phyloP scores from a whole-genome alignment of 768 basidiomycete species.

The Lactarius hengduanensis region DNA sequence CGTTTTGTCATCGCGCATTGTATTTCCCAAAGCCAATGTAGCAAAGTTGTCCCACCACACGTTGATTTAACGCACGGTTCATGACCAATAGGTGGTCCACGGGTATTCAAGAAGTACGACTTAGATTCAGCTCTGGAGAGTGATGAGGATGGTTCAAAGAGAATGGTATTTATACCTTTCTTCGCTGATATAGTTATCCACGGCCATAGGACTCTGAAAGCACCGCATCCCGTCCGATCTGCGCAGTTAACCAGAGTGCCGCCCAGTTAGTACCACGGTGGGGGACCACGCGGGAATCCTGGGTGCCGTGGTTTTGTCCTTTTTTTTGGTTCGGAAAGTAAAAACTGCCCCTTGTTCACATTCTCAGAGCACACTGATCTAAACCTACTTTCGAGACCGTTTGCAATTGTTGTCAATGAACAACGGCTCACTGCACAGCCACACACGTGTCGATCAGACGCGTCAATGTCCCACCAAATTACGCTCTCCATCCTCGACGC shows the following conservation, averaged over 20 bases:
- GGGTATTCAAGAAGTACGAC: background rate
- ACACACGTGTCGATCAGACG: background rate
- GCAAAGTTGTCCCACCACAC: background rate
- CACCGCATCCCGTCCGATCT: conserved; percentile 60
- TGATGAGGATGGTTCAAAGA: background rate
- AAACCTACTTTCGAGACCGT: too few species aligned
- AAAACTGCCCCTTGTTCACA: background rate
- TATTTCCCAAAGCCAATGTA: conserved; percentile 5
- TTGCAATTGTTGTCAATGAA: too few species aligned
- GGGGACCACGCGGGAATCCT: conserved; percentile 58
- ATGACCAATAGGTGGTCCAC: background rate
- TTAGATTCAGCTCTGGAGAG: background rate
- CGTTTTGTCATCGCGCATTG: background rate
- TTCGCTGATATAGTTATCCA: conserved; percentile 26
- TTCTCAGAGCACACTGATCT: too few species aligned
- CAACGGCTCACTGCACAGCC: background rate
- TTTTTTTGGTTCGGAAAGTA: background rate
- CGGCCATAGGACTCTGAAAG: conserved; percentile 42
- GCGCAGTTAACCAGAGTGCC: conserved; percentile 62
- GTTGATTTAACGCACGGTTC: background rate
- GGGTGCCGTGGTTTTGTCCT: conserved; percentile 43
- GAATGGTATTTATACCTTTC: background rate
- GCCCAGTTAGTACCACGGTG: conserved; percentile 64
- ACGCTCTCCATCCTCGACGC: conserved; percentile 24
- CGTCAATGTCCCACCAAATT: conserved; percentile 21